These are phyloP conservation scores for Quercus robur DNA, from an alignment of 306 rosid genomes.

Conservation along the genomic window DNA sequence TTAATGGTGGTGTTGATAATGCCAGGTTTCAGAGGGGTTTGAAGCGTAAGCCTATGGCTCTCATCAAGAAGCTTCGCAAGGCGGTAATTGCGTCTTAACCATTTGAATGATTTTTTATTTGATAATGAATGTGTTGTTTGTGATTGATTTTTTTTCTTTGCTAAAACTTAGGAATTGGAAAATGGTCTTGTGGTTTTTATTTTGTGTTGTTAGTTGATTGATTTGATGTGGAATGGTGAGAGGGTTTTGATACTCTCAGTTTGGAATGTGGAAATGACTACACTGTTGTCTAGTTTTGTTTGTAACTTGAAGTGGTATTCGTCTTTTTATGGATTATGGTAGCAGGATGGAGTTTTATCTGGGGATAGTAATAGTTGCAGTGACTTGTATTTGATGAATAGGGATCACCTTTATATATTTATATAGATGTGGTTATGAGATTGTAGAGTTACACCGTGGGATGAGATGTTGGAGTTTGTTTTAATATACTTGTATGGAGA, in stretches of 20 bases:
- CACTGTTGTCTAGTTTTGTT: background rate
- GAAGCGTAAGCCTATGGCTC: conserved; percentile 93
- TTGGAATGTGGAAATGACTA: too few relatives aligned
- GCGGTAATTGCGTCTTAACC: conserved; percentile 40
- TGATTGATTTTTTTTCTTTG: background rate
- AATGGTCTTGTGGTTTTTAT: too few relatives aligned
- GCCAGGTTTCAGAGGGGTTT: conserved; percentile 78
- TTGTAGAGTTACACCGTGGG: background rate
- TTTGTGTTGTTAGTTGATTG: background rate
- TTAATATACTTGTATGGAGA: background rate
- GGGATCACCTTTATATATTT: background rate
- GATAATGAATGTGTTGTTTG: background rate
- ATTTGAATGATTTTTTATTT: too few relatives aligned
- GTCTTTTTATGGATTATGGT: background rate
- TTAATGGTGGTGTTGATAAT: background rate
- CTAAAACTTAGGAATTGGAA: background rate
- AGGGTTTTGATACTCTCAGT: background rate
- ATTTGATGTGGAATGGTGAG: background rate
- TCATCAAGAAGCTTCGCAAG: conserved; percentile 93
- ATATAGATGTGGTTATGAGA: background rate
- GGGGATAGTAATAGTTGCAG: background rate
- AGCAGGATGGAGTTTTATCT: background rate
- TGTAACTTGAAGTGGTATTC: background rate
- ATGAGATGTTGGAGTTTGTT: background rate
- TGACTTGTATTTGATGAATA: background rate